Percentiles rank a stretch among this genome's conserved stretches.
phyloP scores from a whole-genome alignment of 768 basidiomycete genomes.

The Suillus cothurnatus region DNA sequence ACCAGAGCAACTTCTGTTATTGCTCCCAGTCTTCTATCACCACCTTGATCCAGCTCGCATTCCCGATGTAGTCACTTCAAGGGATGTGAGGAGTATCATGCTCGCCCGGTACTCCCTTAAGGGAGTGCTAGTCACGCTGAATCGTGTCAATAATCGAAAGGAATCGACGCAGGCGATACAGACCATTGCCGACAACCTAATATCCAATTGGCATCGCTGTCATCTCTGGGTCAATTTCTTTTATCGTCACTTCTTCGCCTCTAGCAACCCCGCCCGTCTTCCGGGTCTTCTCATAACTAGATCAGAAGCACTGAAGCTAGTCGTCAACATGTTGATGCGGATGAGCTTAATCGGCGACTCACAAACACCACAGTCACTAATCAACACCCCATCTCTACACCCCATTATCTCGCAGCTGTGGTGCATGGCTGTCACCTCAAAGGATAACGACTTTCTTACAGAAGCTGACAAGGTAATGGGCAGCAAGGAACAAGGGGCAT shows the following conservation, averaged over 20 bases:
- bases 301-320: constrained; percentile 6
- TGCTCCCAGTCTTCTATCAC: constrained; percentile 8
- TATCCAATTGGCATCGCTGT: constrained; percentile 5
- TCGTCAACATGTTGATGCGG: constrained; percentile 7
- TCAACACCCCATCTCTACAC: constrained; percentile 4
- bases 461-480: constrained; percentile 10
- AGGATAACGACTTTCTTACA: constrained; percentile 2
- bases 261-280: constrained; percentile 5
- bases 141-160: not conserved
- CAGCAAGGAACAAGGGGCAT: constrained; percentile 3
- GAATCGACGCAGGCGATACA: not conserved
- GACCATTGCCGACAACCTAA: not conserved
- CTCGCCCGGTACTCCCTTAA: constrained; percentile 7
- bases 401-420: constrained; percentile 3
- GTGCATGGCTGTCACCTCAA: constrained; percentile 5
- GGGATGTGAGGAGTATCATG: constrained; percentile 4
- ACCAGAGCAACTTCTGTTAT: constrained; percentile 5
- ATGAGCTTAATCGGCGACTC: constrained; percentile 1
- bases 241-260: constrained; percentile 6
- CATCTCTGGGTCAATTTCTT: constrained; percentile 9
- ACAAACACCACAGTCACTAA: constrained; percentile 2
- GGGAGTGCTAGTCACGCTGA: constrained; percentile 6
- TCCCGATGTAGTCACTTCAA: constrained; percentile 7
- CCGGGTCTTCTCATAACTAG: constrained; percentile 8
- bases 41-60: constrained; percentile 11